Conservation (phyloP, 2,329 filamentous ascomycete genomes). For the Malbranchea cinnamomea region DNA sequence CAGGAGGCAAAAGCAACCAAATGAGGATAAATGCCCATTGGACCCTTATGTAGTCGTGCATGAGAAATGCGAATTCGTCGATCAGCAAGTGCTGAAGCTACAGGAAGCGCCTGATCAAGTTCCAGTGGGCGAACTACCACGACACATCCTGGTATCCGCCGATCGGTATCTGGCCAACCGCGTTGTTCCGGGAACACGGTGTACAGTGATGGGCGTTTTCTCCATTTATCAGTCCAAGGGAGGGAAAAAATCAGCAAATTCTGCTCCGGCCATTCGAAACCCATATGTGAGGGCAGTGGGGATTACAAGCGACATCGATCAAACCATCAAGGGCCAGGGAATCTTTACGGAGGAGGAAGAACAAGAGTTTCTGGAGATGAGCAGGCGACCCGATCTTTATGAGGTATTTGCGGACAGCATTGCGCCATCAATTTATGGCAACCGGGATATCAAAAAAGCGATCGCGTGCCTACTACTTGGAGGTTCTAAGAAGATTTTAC, state of each 20-base stretch:
- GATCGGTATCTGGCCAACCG: constrained; percentile 91
- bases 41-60: constrained; percentile 95
- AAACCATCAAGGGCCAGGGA: constrained; percentile 70
- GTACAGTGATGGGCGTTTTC: constrained; percentile 92
- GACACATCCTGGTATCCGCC: constrained; percentile 91
- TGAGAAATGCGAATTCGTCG: constrained; percentile 86
- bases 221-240: constrained; percentile 94
- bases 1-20: constrained; percentile 42
- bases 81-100: constrained; percentile 95
- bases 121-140: constrained; percentile 84
- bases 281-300: constrained; percentile 89
- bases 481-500: constrained; percentile 92
- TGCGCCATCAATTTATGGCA: constrained; percentile 94
- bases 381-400: constrained; percentile 82
- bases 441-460: constrained; percentile 89
- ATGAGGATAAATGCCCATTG: constrained; percentile 65
- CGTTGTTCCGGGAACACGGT: constrained; percentile 87
- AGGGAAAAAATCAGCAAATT: constrained; percentile 57
- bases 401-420: constrained; percentile 81
- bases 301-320: constrained; percentile 78
- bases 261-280: constrained; percentile 86
- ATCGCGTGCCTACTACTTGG: constrained; percentile 88
- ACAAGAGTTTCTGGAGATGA: constrained; percentile 88
- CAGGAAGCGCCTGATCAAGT: constrained; percentile 97
- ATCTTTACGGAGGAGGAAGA: constrained; percentile 91